Evolutionary conservation across 257 asterid genomes (phyloP).

Genomic region (Leonotis leonurus): DNA sequence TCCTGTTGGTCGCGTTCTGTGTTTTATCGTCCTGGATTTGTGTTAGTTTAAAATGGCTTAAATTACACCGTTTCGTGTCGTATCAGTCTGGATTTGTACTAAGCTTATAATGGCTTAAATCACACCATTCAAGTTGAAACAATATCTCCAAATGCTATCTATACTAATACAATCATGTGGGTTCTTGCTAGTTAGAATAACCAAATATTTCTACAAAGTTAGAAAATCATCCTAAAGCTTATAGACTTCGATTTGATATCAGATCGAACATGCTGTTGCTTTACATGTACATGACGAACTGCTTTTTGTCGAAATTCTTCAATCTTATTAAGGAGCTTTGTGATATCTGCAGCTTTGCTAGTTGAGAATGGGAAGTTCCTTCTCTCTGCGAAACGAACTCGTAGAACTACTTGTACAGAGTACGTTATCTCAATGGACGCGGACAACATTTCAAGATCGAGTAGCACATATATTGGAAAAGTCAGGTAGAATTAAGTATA

Average conservation of each 20-base stretch:
- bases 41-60: no score
- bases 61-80: no score
- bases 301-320: neutral
- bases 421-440: conserved; percentile 93
- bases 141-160: no score
- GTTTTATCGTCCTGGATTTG: no score
- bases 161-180: no score
- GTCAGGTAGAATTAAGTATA: conserved; percentile 43
- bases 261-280: neutral
- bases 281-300: neutral
- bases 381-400: conserved; percentile 92
- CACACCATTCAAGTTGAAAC: no score
- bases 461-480: conserved; percentile 84
- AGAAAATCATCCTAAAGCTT: neutral
- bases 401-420: conserved; percentile 93
- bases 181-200: no score
- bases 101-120: no score
- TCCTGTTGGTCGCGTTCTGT: no score
- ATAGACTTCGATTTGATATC: neutral
- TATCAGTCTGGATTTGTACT: no score
- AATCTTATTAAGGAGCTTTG: neutral
- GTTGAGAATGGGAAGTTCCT: conserved; percentile 96
- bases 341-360: conserved; percentile 60
- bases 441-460: conserved; percentile 82
- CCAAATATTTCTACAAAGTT: no score